Base-by-base conservation (phyloP, 1,284 basidiomycete genomes). In the Cutaneotrichosporon sp. region DNA sequence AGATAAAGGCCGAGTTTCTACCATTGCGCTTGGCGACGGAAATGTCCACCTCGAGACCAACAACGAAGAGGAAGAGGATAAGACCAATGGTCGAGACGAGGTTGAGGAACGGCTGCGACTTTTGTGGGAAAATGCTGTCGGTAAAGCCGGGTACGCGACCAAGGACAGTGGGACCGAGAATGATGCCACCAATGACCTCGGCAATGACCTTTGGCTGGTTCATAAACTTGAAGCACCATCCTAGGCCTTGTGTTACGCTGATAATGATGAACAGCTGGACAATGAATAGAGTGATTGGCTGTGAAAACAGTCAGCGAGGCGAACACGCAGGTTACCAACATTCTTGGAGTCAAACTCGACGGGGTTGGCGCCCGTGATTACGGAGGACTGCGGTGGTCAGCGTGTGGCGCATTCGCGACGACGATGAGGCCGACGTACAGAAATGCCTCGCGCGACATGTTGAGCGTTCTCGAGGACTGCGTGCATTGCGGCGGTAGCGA, bases 81-180 rank as follows among this genome's bases (percentile, higher is more conserved):
- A 96, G 81, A 18, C 94, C 93, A 58, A 97, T 88, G 62, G 87
- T 93, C n/a, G 92, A 88, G 23, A 89, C 84, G 43, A 97, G 84
- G 42, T 84, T 85, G 46, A 98, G 84, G 70, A 84, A 93, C 0
- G 90, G 79, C 4, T 83, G 63, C 0, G 90, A 92, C 0, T 72
- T 70, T 0, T 75, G 4, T 0, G 91, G 90, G 70, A 97, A 97
- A 60, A 96, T 85, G 66, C 85, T 83, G 35, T 84, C 49, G 2
- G 88, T 84, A 75, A 96, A 96, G 30, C 85, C 83, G 1, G 86
- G 87, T 51, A 90, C 88, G 41, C 81, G 83, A 4, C 88, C 75
- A 54, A 77, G 62, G 10, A 84, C 83, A 2, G 85, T 83, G 1
- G 87, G 85, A 12, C 86, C 86, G 15, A 90, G 80, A 33, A 92